Base-by-base conservation (phyloP, 805 yeast genomes). In the Spathaspora boniae region DNA sequence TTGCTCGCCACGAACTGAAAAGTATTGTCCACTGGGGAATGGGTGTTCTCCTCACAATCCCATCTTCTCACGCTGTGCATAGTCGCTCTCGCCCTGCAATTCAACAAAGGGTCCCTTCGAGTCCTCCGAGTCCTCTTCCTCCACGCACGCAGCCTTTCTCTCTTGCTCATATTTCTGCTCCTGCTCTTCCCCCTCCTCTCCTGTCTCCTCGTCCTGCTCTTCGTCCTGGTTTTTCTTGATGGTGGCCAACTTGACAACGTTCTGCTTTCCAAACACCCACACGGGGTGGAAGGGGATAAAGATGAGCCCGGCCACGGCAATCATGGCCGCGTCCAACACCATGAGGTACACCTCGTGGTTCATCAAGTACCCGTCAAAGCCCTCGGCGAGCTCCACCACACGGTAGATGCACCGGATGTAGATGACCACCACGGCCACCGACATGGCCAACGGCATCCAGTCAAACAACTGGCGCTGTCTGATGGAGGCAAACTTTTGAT, bases 211-310 rank as follows among this genome's bases (percentile, higher is more conserved):
- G 9, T 16, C 16, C 12, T 14, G 9, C 12, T n/a, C 32, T 43
- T 37, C 54, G 36, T 58, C 61, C 20, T 39, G 27, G 20, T 53
- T 51, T 34, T 47, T 45, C 46, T 53, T 54, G 35, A 60, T 58
- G 8, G 51, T 45, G 1, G 56, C 54, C 26, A 58, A 48, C 32
- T 47, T 53, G 16, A 60, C 46, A 12, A 47, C 41, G 37, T 60
- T 55, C 7, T 47, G 42, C 4, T 41, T 25, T 16, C 72, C 70
- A 31, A 63, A 51, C 1, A 54, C 62, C 44, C 54, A 52, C 5
- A 54, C 55, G 5, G 70, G 72, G 44, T 65, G 72, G 59, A 65
- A 65, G 1, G 61, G 60, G 24, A 62, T 39, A 29, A 64, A 59
- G 7, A 62, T 41, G 12, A 64, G 28, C 6, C 68, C 69, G 6